Base-by-base conservation (phyloP, 1,139 yeast species). In the Geotrichum restrictum region DNA sequence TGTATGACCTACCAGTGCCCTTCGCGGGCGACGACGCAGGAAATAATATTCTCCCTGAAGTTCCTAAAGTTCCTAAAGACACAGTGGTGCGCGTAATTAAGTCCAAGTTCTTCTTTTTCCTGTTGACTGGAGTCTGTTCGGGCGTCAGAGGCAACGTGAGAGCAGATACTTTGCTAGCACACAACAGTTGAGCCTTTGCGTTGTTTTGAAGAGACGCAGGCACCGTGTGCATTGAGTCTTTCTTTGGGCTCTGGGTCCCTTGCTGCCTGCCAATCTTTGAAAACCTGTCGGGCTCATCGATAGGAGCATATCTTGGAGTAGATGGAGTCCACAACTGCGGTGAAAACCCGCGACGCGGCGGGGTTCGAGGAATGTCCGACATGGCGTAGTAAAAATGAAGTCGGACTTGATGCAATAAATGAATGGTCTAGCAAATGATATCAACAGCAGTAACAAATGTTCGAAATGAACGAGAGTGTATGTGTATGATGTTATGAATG, bases 251-350 rank as follows among this genome's bases (percentile, higher is more conserved):
- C 11, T 11, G 22, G n/a, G 19, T 27, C 33, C 13, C 11, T 7
- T 34, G 14, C 14, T 18, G 33, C 45, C 39, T 37, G 24, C 16
- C 13, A n/a, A 31, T 19, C 6, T 41, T 33, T 14, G 57, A 48
- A 22, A 43, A 58, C 45, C 55, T 49, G 52, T 67, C 65, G 40
- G 66, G 65, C 56, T 69, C 71, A 38, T 64, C 70, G 49, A 69
- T 60, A 11, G 71, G 67, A 8, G 68, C 72, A 54, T 58, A 66
- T 21, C 69, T 61, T 11, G 73, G 73, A 8, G 73, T 69, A 5
- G 64, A 61, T 1, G 73, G 73, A 21, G 71, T 67, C 52, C 59
- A 58, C 13, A 59, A 59, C 51, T 50, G 56, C 38, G 54, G 57
- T 51, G 56, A 49, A 44, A 49, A 50, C 56, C 58, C 39, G 58